phyloP scores from a whole-genome alignment of 2,329 filamentous ascomycete genomes.

The Beauveria caledonica region DNA sequence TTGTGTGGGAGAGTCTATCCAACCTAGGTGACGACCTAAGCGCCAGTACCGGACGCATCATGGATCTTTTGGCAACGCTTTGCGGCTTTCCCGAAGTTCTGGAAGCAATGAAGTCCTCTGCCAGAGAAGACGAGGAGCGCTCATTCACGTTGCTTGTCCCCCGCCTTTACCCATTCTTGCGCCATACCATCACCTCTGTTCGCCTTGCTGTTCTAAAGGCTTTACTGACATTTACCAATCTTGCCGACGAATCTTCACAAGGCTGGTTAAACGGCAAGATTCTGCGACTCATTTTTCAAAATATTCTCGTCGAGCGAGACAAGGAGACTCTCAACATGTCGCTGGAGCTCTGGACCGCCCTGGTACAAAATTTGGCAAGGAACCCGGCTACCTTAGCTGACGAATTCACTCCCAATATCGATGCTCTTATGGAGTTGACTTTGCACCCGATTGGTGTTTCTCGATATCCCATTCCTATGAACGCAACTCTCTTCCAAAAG shows the following conservation, averaged over 20 bases:
- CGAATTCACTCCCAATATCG: conserved; percentile 68
- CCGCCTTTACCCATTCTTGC: conserved; percentile 87
- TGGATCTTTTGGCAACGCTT: conserved; percentile 93
- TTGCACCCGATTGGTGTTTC: conserved; percentile 89
- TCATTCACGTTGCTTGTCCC: conserved; percentile 91
- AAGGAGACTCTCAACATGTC: conserved; percentile 74
- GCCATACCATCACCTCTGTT: conserved; percentile 94
- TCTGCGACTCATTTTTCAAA: conserved; percentile 85
- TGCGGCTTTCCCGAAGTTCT: conserved; percentile 91
- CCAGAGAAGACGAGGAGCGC: conserved; percentile 70
- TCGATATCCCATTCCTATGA: conserved; percentile 87
- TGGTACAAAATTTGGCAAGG: conserved; percentile 61
- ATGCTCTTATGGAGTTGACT: conserved; percentile 74
- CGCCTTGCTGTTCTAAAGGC: conserved; percentile 89
- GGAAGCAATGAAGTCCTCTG: conserved; percentile 87
- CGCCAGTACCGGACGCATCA: conserved; percentile 94
- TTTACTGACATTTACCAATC: conserved; percentile 82
- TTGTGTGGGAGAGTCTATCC: conserved; percentile 95
- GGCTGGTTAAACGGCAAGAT: conserved; percentile 91
- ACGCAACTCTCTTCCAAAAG: conserved; percentile 79
- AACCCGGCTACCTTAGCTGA: conserved; percentile 56
- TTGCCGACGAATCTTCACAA: conserved; percentile 70
- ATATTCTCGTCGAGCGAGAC: conserved; percentile 87
- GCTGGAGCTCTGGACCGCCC: conserved; percentile 75
- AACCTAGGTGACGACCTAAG: conserved; percentile 96